phyloP scores from a whole-genome alignment of 2,329 filamentous ascomycete genomes.

The Fusarium temperatum region DNA sequence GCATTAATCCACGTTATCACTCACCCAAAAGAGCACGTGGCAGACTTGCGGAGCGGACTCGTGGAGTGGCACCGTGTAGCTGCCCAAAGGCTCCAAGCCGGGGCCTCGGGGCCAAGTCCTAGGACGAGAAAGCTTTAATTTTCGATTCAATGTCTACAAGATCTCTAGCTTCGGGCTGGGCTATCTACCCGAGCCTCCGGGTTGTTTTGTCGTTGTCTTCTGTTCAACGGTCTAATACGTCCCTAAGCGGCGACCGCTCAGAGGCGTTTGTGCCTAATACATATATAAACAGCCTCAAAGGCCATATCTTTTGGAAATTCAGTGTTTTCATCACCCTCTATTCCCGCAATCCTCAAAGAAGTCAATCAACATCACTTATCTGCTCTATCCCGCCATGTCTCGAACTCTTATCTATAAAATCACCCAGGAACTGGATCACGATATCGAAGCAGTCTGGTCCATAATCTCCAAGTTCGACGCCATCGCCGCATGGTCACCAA shows the following conservation, averaged over 20 bases:
- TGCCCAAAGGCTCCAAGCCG: neutral
- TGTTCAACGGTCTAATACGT: neutral
- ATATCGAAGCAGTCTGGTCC: neutral
- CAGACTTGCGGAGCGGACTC: neutral
- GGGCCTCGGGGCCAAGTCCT: accelerated
- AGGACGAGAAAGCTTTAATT: accelerated
- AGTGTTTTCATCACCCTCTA: no score
- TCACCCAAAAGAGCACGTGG: neutral
- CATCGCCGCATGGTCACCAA: neutral
- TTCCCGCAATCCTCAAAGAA: neutral
- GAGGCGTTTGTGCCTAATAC: accelerated
- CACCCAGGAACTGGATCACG: neutral
- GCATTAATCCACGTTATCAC: neutral
- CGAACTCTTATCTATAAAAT: accelerated
- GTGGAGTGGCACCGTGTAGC: neutral
- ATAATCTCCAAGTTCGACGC: neutral
- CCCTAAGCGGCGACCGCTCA: neutral
- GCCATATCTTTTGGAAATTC: accelerated
- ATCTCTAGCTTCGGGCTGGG: neutral
- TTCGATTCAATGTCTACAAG: accelerated
- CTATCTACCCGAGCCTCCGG: accelerated
- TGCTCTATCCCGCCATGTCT: neutral
- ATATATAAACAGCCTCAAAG: neutral
- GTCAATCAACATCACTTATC: accelerated
- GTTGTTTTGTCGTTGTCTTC: neutral